Evolutionary conservation across 1,284 basidiomycete species (phyloP).

Genomic region (Leccinum pallidistipes): DNA sequence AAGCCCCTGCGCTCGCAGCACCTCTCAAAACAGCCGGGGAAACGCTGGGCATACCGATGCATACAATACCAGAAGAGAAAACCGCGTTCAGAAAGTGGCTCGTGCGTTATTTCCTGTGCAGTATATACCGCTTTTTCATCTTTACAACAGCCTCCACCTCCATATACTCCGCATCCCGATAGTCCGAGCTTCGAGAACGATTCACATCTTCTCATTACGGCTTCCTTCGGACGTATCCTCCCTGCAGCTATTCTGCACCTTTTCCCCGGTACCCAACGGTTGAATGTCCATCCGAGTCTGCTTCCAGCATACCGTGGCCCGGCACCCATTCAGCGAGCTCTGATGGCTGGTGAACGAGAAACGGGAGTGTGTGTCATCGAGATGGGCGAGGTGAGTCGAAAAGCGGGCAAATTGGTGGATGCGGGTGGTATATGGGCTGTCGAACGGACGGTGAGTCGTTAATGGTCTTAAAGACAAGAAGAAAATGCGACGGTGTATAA

Average conservation of each 20-base stretch:
- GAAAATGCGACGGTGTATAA: conserved; percentile 60
- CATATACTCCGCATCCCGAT: conserved; percentile 33
- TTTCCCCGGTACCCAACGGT: conserved; percentile 62
- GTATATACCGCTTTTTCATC: conserved; percentile 15
- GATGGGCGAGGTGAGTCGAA: conserved; percentile 42
- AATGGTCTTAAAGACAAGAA: conserved; percentile 21
- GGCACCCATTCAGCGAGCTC: conserved; percentile 87
- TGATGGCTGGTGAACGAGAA: conserved; percentile 47
- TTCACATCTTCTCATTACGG: conserved; percentile 76
- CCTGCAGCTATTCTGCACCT: conserved; percentile 52
- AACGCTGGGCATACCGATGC: conserved; percentile 48
- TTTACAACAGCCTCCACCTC: conserved; percentile 35
- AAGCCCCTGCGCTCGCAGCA: conserved; percentile 16
- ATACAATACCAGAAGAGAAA: conserved; percentile 58
- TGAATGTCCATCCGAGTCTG: conserved; percentile 93
- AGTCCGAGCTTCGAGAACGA: conserved; percentile 16
- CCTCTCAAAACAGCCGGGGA: conserved; percentile 39
- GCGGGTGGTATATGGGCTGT: conserved; percentile 57
- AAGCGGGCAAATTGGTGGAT: conserved; percentile 40
- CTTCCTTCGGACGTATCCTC: conserved; percentile 87
- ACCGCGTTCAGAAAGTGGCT: conserved; percentile 55
- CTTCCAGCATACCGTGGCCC: conserved; percentile 90
- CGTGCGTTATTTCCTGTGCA: conserved; percentile 40
- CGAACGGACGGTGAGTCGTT: conserved; percentile 37
- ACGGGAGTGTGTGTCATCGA: conserved; percentile 63